phyloP scores from a whole-genome alignment of 257 asterid species.

The Lycium ferocissimum region DNA sequence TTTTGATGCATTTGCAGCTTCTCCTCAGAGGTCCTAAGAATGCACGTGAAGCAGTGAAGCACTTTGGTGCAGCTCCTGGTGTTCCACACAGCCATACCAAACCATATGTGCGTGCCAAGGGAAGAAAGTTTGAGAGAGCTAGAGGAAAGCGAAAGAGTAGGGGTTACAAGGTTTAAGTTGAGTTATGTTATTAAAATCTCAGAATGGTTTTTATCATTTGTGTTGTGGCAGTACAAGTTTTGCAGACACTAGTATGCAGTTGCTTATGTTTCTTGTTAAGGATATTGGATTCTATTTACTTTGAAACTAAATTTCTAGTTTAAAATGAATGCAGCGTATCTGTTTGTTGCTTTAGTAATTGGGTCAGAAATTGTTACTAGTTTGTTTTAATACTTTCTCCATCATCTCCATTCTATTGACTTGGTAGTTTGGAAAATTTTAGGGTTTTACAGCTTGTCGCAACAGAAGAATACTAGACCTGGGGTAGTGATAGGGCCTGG shows the following conservation, averaged over 20 bases:
- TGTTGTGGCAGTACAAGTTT: not conserved
- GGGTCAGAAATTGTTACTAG: not conserved
- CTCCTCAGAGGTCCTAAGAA: slow-evolving; percentile 86
- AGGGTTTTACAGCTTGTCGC: not conserved
- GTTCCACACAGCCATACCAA: slow-evolving; percentile 98
- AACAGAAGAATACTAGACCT: not conserved
- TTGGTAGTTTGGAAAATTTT: not conserved
- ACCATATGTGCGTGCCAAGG: slow-evolving; percentile 91
- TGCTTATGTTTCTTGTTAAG: not conserved
- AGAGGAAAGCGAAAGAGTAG: slow-evolving; percentile 86
- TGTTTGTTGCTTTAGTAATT: not conserved
- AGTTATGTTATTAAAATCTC: slow-evolving; percentile 26
- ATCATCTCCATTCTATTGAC: not conserved
- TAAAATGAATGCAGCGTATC: not conserved
- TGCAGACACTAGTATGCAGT: slow-evolving; percentile 16
- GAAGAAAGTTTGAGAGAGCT: slow-evolving; percentile 91
- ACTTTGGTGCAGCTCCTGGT: slow-evolving; percentile 99
- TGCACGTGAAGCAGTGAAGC: slow-evolving; percentile 94
- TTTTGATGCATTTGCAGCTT: slow-evolving; percentile 51
- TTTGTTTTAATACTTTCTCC: not conserved
- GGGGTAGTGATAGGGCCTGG: not conserved
- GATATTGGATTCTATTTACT: not conserved
- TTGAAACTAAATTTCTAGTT: not conserved
- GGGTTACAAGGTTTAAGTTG: slow-evolving; percentile 73
- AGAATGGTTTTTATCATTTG: slow-evolving; percentile 12